Conservation (phyloP, 805 yeast species). For the Lachancea kluyveri region DNA sequence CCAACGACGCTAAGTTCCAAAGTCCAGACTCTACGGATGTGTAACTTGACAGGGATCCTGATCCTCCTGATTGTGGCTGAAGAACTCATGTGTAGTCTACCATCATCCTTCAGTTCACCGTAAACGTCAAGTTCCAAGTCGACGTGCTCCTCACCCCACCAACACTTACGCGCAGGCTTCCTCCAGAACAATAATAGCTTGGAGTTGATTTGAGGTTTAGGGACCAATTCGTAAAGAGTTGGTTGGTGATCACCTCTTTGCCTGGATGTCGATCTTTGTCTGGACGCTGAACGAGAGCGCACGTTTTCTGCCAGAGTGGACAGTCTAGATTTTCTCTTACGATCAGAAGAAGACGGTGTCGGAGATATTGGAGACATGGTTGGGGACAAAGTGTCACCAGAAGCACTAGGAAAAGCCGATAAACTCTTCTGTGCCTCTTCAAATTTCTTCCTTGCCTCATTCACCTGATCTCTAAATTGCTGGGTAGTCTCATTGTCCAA, state of each 20-base stretch:
- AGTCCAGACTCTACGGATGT: slow-evolving; percentile 94
- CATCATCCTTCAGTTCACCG: slow-evolving; percentile 19
- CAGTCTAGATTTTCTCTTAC: slow-evolving; percentile 48
- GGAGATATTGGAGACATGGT: slow-evolving; percentile 6
- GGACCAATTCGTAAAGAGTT: slow-evolving; percentile 27
- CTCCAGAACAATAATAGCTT: slow-evolving; percentile 90
- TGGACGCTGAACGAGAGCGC: slow-evolving; percentile 53
- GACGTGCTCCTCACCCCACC: slow-evolving; percentile 79
- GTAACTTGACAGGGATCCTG: slow-evolving; percentile 54
- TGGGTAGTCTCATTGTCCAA: slow-evolving; percentile 36
- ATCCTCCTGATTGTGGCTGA: slow-evolving; percentile 12
- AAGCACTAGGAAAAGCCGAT: slow-evolving; percentile 1
- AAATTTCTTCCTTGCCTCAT: slow-evolving; percentile 19
- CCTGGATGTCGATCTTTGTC: slow-evolving; percentile 37
- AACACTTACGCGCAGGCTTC: slow-evolving; percentile 96
- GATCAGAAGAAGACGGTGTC: slow-evolving; percentile 17
- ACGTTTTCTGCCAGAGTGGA: slow-evolving; percentile 56
- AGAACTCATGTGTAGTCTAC: slow-evolving; percentile 2
- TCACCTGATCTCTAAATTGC: slow-evolving; percentile 23
- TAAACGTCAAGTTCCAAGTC: slow-evolving; percentile 36
- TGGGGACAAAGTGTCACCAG: slow-evolving; percentile 7
- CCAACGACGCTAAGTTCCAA: slow-evolving; percentile 88
- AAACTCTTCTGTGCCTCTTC: slow-evolving; percentile 14
- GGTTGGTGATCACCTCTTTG: slow-evolving; percentile 33
- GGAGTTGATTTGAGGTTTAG: slow-evolving; percentile 35